phyloP scores from a whole-genome alignment of 805 yeast species.

The Dipodascus albidus region DNA sequence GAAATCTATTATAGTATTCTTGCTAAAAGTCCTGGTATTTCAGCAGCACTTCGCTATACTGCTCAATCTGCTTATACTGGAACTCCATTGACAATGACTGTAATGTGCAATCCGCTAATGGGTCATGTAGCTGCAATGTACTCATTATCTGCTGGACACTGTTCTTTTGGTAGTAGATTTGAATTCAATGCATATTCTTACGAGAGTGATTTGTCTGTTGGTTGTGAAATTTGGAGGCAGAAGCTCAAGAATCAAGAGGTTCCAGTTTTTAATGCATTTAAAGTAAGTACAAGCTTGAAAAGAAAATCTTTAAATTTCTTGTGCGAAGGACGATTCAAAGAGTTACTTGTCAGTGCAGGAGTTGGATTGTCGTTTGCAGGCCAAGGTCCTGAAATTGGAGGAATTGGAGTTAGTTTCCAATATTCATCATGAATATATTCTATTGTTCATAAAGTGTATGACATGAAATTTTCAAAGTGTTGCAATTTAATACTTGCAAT shows the following conservation, averaged over 20 bases:
- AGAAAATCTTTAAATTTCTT: constrained; percentile 49
- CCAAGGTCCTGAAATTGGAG: constrained; percentile 35
- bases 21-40: constrained; percentile 80
- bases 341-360: constrained; percentile 71
- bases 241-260: background rate
- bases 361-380: constrained; percentile 37
- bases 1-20: constrained; percentile 83
- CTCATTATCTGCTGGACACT: constrained; percentile 59
- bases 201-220: constrained; percentile 74
- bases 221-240: constrained; percentile 68
- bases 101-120: constrained; percentile 77
- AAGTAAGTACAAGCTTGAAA: constrained; percentile 57
- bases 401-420: constrained; percentile 50
- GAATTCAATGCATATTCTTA: constrained; percentile 89
- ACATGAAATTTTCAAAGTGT: too few relatives aligned
- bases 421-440: constrained; percentile 39
- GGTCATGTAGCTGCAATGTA: constrained; percentile 86
- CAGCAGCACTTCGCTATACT: constrained; percentile 74
- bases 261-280: constrained; percentile 51
- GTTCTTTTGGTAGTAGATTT: constrained; percentile 73
- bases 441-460: too few relatives aligned
- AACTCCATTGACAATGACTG: constrained; percentile 78
- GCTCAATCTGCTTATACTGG: constrained; percentile 81
- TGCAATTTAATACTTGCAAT: too few relatives aligned
- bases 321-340: constrained; percentile 85